Base-by-base conservation (phyloP, 805 yeast genomes). In the Blastobotrys chiropterorum region DNA sequence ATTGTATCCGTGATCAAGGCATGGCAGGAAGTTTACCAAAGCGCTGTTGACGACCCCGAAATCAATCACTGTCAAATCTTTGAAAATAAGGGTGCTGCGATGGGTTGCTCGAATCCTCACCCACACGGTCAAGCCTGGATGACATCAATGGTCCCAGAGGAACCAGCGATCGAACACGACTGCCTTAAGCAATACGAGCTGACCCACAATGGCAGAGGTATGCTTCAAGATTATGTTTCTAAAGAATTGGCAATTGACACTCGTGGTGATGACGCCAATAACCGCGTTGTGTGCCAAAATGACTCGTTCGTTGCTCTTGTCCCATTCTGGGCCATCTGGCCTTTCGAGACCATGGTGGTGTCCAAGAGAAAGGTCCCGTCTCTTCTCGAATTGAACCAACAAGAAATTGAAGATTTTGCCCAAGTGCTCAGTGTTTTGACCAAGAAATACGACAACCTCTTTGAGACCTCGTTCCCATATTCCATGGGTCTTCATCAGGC, bases 41-140 rank as follows among this genome's bases (percentile, higher is more conserved):
- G 69, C 30, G 69, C 83, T 39, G 66, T 74, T 41, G 59, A 61
- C 15, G 65, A 67, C n/a, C 66, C 68, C 2, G 68, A 66, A 31
- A 80, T 85, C 30, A 57, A 54, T 20, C 83, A 85, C 66, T 67
- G 84, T 54, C 90, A 84, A 68, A 81, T 85, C 39, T 85, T 85
- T 63, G 92, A 85, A 64, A 85, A 85, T 65, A 85, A 85, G 66
- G 90, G 90, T 30, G 72, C 81, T 42, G 85, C 86, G 3, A 85
- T 85, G 90, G 90, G 90, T 40, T 85, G 90, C 62, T 83, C 89
- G 2, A 85, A 85, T 62, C 85, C 88, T 1, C 92, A 85, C 67
- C 90, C 90, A 5, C 92, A 85, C 56, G 88, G 90, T 22, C 92
- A 85, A 68, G 87, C 85, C 13, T 85, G 92, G 92, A 79, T 85